Base-by-base conservation (phyloP, 148 eudicot genomes). In the Vaccinium vitisidaea region DNA sequence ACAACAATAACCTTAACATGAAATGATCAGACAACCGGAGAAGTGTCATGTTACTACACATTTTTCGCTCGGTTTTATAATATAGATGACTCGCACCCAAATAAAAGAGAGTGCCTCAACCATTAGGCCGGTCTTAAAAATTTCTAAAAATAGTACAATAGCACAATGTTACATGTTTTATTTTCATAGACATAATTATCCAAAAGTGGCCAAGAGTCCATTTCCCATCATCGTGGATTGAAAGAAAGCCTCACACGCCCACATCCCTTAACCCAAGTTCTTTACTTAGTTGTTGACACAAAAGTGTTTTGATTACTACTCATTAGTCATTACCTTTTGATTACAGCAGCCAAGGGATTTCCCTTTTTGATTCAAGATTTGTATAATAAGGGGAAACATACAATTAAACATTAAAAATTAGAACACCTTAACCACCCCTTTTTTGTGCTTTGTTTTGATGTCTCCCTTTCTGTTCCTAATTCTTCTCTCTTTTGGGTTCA, bases 401-500 rank as follows among this genome's bases (percentile, higher is more conserved):
- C 65, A 70, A 23, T 25, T 46, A 12, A 25, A 55, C 16, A 12
- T n/a, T 50, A 13, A 32, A 63, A 48, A 48, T 6, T 23, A 25
- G 43, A 39, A 32, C 16, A 59, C 10, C 56, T 67, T 79, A 58
- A 27, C 63, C 61, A 77, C 48, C 6, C 55, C n/a, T 39, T 55
- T 19, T 15, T 79, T 55, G 71, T 65, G 71, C 21, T 49, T 16
- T 65, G n/a, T 0, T 73, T 73, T 14, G 18, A 79, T 84, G 79
- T 55, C 86, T 25, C 73, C 53, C 74, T 80, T 71, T 12, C 73
- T 80, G 65, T 84, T 84, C 70, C 69, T 79, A 69, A 54, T 67
- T 55, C 53, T 79, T 1, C 86, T 84, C 18, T 79, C 82, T 30
- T 77, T 77, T 78, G 86, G 83, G 8, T 84, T 71, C 79, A 80